phyloP scores from a whole-genome alignment of 2,329 filamentous ascomycete genomes.

The Talaromyces sp. region DNA sequence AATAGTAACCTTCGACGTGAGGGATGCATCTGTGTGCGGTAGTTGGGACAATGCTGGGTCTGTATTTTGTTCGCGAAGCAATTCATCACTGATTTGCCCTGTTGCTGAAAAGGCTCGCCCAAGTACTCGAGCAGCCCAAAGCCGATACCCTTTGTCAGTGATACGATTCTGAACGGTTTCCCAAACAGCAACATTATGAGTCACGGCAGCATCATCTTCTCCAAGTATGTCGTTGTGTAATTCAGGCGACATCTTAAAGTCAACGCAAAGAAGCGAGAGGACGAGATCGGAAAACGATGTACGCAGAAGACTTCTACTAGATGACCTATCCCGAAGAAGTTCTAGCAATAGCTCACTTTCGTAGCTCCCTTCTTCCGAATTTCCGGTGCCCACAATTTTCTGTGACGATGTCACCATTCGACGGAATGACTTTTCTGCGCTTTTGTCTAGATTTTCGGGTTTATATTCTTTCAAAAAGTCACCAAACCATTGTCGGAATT shows the following conservation, averaged over 20 bases:
- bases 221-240: conserved; percentile 64
- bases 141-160: conserved; percentile 64
- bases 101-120: conserved; percentile 78
- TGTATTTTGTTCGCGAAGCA: conserved; percentile 40
- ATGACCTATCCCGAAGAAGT: conserved; percentile 68
- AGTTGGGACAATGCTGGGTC: conserved; percentile 1
- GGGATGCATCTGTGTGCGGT: conserved; percentile 12
- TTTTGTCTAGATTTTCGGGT: conserved; percentile 46
- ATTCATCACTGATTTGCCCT: conserved; percentile 54
- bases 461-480: conserved; percentile 62
- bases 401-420: conserved; percentile 66
- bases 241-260: conserved; percentile 62
- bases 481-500: conserved; percentile 75
- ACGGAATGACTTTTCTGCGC: conserved; percentile 56
- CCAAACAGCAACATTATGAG: conserved; percentile 66
- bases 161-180: conserved; percentile 65
- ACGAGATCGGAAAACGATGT: conserved; percentile 52
- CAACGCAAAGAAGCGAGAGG: conserved; percentile 58
- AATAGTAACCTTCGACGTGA: conserved; percentile 58
- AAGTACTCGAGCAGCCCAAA: conserved; percentile 81
- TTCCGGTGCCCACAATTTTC: conserved; percentile 63
- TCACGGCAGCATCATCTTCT: conserved; percentile 59
- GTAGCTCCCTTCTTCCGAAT: conserved; percentile 63
- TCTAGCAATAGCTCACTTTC: conserved; percentile 77
- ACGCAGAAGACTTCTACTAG: conserved; percentile 64